These are phyloP conservation scores for Iodosphaeria phyllophila DNA, from an alignment of 2,329 filamentous ascomycete species.

Conservation along the genomic window DNA sequence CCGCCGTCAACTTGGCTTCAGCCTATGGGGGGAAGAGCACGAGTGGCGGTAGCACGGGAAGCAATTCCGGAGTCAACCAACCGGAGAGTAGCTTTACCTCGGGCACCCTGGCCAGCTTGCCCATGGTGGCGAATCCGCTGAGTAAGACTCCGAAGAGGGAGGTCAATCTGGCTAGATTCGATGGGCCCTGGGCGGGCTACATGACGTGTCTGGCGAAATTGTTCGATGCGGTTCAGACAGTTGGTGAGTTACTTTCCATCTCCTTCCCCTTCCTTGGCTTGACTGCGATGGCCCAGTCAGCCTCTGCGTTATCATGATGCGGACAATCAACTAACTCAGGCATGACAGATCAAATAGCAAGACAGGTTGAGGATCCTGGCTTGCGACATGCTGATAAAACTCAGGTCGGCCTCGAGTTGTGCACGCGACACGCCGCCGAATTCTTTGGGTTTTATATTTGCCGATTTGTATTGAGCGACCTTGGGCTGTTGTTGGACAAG, in stretches of 20 bases:
- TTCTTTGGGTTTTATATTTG: conserved; percentile 97
- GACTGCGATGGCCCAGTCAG: neutral
- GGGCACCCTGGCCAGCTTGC: conserved; percentile 52
- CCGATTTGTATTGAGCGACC: conserved; percentile 77
- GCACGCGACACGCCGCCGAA: conserved; percentile 81
- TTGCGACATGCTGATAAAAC: conserved; percentile 83
- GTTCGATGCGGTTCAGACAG: conserved; percentile 81
- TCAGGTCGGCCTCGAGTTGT: conserved; percentile 86
- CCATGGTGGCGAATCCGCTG: conserved; percentile 51
- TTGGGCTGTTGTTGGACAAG: conserved; percentile 77
- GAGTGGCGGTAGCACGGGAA: conserved; percentile 13
- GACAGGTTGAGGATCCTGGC: conserved; percentile 89
- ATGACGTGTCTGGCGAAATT: conserved; percentile 79
- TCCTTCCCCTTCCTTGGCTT: neutral
- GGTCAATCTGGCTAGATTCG: conserved; percentile 47
- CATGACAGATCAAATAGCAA: conserved; percentile 72
- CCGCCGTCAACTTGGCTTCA: conserved; percentile 38
- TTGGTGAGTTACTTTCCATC: conserved; percentile 44
- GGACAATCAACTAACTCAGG: conserved; percentile 8
- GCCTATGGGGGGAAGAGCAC: conserved; percentile 28
- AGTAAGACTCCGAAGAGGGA: conserved; percentile 56
- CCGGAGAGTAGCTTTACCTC: conserved; percentile 23
- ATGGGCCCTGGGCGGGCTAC: conserved; percentile 74
- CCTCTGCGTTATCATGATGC: neutral
- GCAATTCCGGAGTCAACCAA: conserved; percentile 9